phyloP scores from a whole-genome alignment of 192 early-diverging fungal genomes.

The Coemansia sp. region DNA sequence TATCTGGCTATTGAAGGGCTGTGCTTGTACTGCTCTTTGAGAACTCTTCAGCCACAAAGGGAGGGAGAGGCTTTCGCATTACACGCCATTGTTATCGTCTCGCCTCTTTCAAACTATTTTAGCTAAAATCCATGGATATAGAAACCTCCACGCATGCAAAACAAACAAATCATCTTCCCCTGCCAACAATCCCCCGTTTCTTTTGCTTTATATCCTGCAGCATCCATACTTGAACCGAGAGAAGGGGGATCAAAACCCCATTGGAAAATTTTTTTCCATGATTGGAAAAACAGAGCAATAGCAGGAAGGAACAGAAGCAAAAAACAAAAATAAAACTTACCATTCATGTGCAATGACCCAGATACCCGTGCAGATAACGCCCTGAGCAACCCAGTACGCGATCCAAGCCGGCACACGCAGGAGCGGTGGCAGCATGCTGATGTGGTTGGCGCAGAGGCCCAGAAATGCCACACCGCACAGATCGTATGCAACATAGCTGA shows the following conservation, averaged over 20 bases:
- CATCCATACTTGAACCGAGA: background rate
- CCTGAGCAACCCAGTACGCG: slow-evolving; percentile 80
- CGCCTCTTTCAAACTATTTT: too few species aligned
- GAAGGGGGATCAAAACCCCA: background rate
- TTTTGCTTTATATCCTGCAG: too few species aligned
- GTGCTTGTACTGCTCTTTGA: too few species aligned
- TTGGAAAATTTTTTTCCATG: too few species aligned
- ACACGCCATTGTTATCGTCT: too few species aligned
- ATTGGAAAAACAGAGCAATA: background rate
- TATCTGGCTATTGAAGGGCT: too few species aligned
- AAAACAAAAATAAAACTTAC: slow-evolving; percentile 19
- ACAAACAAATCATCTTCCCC: too few species aligned
- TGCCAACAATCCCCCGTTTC: too few species aligned
- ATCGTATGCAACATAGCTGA: slow-evolving; percentile 80
- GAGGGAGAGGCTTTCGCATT: too few species aligned
- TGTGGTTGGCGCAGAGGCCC: slow-evolving; percentile 67
- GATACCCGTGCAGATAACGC: slow-evolving; percentile 81
- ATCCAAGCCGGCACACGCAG: slow-evolving; percentile 69
- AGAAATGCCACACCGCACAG: slow-evolving; percentile 65
- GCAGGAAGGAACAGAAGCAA: background rate
- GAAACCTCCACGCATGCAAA: too few species aligned
- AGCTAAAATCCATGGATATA: too few species aligned
- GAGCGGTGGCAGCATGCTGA: slow-evolving; percentile 56
- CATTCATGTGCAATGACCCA: slow-evolving; percentile 94
- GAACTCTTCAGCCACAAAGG: too few species aligned